Evolutionary conservation across 129 eudicot genomes (phyloP).

Genomic region (Glebionis coronaria): DNA sequence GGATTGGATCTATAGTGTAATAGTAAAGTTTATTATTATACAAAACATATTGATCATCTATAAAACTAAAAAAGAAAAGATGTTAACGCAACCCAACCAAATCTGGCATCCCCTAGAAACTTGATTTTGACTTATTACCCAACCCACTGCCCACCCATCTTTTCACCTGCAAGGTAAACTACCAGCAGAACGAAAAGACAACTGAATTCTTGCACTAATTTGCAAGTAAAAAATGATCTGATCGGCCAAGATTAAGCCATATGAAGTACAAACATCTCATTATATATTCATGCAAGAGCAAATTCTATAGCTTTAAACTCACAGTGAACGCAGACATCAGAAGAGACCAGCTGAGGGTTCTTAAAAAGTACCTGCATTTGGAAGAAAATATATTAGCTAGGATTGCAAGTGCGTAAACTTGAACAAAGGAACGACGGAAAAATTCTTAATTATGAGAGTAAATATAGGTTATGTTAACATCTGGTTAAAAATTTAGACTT

Average conservation of each 20-base stretch:
- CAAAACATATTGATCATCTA: not conserved
- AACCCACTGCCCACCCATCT: not conserved
- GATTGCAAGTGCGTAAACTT: not conserved
- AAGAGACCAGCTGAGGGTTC: constrained; percentile 83
- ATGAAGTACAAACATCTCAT: not conserved
- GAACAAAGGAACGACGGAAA: not conserved
- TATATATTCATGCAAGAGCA: constrained; percentile 8
- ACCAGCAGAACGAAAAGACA: not conserved
- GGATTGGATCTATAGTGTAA: not conserved
- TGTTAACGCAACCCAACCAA: not conserved
- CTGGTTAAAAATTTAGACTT: not conserved
- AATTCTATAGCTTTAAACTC: constrained; percentile 30
- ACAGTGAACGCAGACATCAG: constrained; percentile 89
- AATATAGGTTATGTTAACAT: not conserved
- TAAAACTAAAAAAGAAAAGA: not conserved
- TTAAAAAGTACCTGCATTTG: constrained; percentile 46
- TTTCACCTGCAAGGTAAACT: constrained; percentile 5
- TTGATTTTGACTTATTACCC: not conserved
- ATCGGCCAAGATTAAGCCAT: constrained; percentile 1
- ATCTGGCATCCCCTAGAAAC: not conserved
- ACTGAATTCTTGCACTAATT: constrained; percentile 1
- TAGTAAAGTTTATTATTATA: not conserved
- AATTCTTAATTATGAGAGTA: not conserved
- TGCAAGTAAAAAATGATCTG: not conserved
- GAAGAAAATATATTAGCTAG: constrained; percentile 7